Conservation (phyloP, 2,329 filamentous ascomycete genomes). For the Diplocarpon mali region DNA sequence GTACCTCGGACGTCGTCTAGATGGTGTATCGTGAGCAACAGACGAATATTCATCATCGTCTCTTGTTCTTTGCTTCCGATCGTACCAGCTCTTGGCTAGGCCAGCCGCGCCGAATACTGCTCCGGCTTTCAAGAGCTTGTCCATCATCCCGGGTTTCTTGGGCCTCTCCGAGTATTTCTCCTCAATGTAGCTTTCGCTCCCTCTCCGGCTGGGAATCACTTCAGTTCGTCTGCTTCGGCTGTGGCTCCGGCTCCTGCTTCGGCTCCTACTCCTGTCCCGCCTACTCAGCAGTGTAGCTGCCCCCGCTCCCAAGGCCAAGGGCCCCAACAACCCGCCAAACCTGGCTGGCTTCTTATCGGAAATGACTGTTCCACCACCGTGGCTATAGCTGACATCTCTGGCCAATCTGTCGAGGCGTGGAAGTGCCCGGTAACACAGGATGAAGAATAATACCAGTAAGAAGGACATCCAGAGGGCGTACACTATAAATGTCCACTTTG, state of each 20-base stretch:
- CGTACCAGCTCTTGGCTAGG: conserved; percentile 47
- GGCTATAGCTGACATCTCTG: conserved; percentile 27
- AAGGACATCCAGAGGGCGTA: conserved; percentile 70
- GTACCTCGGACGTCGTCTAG: conserved; percentile 32
- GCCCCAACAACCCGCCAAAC: conserved; percentile 38
- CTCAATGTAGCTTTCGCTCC: conserved; percentile 42
- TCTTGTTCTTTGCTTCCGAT: conserved; percentile 36
- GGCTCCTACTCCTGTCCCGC: conserved; percentile 11
- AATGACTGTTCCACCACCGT: conserved; percentile 36
- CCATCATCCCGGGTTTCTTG: conserved; percentile 45
- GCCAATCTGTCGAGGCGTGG: conserved; percentile 34
- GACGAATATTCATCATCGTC: conserved; percentile 50
- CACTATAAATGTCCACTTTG: conserved; percentile 72
- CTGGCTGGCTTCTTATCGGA: conserved; percentile 34
- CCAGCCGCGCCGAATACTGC: conserved; percentile 52
- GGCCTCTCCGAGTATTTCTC: conserved; percentile 45
- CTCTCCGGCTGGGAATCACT: conserved; percentile 39
- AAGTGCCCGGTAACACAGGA: conserved; percentile 61
- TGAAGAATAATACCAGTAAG: conserved; percentile 65
- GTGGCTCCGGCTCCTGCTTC: conserved; percentile 24
- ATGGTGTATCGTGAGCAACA: conserved; percentile 50
- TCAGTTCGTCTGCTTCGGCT: conserved; percentile 29
- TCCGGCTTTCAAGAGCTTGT: conserved; percentile 47
- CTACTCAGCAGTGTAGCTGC: conserved; percentile 40
- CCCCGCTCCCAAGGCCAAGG: conserved; percentile 45